Evolutionary conservation across 2,329 filamentous ascomycete species (phyloP).

Genomic region (Polychaeton citri): DNA sequence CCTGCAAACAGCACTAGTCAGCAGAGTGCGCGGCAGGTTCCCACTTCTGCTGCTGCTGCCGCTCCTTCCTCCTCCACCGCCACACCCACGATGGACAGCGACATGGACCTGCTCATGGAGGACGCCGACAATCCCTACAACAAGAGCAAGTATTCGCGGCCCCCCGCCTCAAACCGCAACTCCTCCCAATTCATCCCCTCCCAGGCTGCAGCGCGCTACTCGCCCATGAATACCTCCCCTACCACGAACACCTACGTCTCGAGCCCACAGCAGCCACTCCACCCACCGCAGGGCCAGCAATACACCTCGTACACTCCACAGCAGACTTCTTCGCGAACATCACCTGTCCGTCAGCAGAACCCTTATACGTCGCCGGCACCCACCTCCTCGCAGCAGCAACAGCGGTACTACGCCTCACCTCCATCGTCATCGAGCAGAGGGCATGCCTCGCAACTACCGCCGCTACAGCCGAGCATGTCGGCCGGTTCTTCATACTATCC

Average conservation of each 20-base stretch:
- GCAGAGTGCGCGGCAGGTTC: not conserved
- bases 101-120: slow-evolving; percentile 53
- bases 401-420: slow-evolving; percentile 46
- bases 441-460: slow-evolving; percentile 55
- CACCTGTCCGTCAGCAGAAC: slow-evolving; percentile 54
- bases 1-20: not conserved
- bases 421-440: slow-evolving; percentile 28
- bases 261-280: slow-evolving; percentile 40
- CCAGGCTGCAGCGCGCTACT: slow-evolving; percentile 56
- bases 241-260: slow-evolving; percentile 58
- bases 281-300: slow-evolving; percentile 22
- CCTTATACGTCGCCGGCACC: slow-evolving; percentile 40
- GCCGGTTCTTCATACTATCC: slow-evolving; percentile 45
- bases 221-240: slow-evolving; percentile 86
- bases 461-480: slow-evolving; percentile 54
- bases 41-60: not conserved
- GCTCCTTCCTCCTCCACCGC: too few species aligned
- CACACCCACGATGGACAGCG: slow-evolving; percentile 13
- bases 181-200: slow-evolving; percentile 53
- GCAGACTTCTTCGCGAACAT: slow-evolving; percentile 53
- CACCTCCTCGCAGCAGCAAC: too few species aligned
- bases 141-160: slow-evolving; percentile 73
- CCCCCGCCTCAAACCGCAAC: slow-evolving; percentile 58
- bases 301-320: slow-evolving; percentile 24
- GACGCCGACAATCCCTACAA: slow-evolving; percentile 69